Conservation (phyloP, 2,329 filamentous ascomycete species). For the Sporothrix phasma region DNA sequence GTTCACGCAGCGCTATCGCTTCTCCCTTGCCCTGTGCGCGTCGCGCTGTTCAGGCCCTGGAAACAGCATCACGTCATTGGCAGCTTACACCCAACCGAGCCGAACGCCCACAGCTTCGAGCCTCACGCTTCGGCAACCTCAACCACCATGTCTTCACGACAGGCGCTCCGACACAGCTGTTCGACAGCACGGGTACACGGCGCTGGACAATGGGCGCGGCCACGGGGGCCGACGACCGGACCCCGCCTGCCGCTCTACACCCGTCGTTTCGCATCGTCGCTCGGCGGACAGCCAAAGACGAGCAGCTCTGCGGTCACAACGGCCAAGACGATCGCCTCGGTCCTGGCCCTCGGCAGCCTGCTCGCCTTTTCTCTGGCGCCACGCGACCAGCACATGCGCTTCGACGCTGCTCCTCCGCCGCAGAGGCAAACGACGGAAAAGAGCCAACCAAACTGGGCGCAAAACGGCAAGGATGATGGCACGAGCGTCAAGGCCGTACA, state of each 20-base stretch:
- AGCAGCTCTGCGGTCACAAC: not conserved
- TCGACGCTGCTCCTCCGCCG: not conserved
- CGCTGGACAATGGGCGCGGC: not conserved
- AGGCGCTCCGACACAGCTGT: not conserved
- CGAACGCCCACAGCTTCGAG: not conserved
- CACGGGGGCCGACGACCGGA: not conserved
- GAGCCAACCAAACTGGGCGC: conserved; percentile 1
- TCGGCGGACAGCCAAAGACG: not conserved
- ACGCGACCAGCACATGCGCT: conserved; percentile 6
- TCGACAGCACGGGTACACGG: not conserved
- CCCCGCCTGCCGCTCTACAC: not conserved
- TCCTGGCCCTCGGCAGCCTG: conserved; percentile 5
- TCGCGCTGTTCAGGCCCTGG: not conserved
- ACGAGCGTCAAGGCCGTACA: too few species aligned
- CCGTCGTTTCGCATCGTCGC: not conserved
- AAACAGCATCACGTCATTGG: not conserved
- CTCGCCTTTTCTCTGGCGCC: not conserved
- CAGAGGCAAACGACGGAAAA: not conserved
- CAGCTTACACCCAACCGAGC: not conserved
- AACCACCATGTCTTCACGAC: not conserved
- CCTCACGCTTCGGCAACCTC: not conserved
- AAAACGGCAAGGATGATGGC: not conserved
- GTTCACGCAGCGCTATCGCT: not conserved
- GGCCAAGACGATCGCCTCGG: not conserved
- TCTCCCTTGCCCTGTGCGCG: not conserved